phyloP scores from a whole-genome alignment of 495 filamentous ascomycete genomes.

The Hypoxylon fuscum region DNA sequence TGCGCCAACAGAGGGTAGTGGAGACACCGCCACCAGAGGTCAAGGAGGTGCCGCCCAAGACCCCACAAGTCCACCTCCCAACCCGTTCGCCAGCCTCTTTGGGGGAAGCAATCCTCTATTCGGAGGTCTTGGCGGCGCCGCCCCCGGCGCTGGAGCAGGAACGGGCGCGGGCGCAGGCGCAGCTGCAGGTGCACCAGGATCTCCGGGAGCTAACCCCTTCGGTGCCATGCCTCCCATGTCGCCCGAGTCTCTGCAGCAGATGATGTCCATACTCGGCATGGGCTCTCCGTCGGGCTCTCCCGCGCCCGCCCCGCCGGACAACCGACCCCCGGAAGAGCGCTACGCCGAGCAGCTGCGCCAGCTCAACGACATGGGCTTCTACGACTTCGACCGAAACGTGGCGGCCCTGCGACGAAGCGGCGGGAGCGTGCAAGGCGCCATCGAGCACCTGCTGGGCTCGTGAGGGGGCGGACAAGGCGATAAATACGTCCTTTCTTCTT shows the following conservation, averaged over 20 bases:
- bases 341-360: conserved; percentile 91
- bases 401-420: conserved; percentile 87
- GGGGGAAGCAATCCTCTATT: conserved; percentile 19
- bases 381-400: conserved; percentile 93
- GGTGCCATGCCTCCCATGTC: conserved; percentile 25
- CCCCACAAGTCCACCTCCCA: conserved; percentile 40
- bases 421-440: conserved; percentile 93
- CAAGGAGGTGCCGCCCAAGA: conserved; percentile 33
- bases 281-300: conserved; percentile 39
- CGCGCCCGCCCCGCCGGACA: conserved; percentile 72
- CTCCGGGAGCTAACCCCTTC: conserved; percentile 30
- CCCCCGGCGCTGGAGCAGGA: conserved; percentile 2
- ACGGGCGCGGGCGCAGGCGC: conserved; percentile 17
- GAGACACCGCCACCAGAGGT: conserved; percentile 24
- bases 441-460: conserved; percentile 74
- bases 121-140: conserved; percentile 1
- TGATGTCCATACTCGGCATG: conserved; percentile 50
- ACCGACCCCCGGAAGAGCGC: conserved; percentile 88
- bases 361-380: conserved; percentile 99
- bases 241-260: conserved; percentile 58
- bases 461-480: conserved; percentile 2
- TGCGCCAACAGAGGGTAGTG: conserved; percentile 11
- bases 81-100: conserved; percentile 57
- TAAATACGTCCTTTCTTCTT: neutral
- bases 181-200: conserved; percentile 2